Evolutionary conservation across 2,329 filamentous ascomycete genomes (phyloP).

Genomic region (Exophiala sideris): DNA sequence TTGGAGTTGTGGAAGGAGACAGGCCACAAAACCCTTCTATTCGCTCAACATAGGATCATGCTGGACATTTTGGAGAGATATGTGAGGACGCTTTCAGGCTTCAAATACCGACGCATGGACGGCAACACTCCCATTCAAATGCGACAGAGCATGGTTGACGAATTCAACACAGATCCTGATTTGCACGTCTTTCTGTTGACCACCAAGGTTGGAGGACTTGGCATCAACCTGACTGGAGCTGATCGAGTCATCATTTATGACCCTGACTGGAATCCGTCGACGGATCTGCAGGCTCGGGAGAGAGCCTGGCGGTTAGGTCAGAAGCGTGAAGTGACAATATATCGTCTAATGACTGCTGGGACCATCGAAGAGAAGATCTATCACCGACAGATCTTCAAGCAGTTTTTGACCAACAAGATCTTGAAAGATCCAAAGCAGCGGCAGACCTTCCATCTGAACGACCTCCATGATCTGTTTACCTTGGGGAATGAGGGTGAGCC

Average conservation of each 20-base stretch:
- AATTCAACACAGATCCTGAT: slow-evolving; percentile 78
- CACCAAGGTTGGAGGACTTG: slow-evolving; percentile 90
- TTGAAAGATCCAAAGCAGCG: slow-evolving; percentile 90
- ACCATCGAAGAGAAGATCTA: slow-evolving; percentile 99
- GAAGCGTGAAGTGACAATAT: slow-evolving; percentile 92
- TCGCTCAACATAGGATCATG: slow-evolving; percentile 93
- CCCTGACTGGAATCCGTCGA: slow-evolving; percentile 97
- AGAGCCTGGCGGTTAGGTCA: slow-evolving; percentile 94
- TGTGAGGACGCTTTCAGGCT: slow-evolving; percentile 62
- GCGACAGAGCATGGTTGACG: slow-evolving; percentile 85
- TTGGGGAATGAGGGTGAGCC: slow-evolving; percentile 66
- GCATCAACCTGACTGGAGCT: slow-evolving; percentile 90
- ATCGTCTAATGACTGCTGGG: slow-evolving; percentile 94
- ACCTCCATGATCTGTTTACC: slow-evolving; percentile 88
- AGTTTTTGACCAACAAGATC: slow-evolving; percentile 95
- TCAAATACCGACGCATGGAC: slow-evolving; percentile 88
- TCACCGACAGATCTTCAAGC: slow-evolving; percentile 97
- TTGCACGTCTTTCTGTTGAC: slow-evolving; percentile 89
- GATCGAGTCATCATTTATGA: slow-evolving; percentile 98
- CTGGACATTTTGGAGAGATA: slow-evolving; percentile 88
- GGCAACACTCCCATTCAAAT: slow-evolving; percentile 84
- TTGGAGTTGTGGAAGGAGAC: slow-evolving; percentile 84
- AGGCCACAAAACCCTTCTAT: slow-evolving; percentile 91
- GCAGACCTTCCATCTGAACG: slow-evolving; percentile 82
- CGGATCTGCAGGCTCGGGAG: slow-evolving; percentile 90